phyloP scores from a whole-genome alignment of 176 grass and related monocot species.

The Rhynchospora pubera region DNA sequence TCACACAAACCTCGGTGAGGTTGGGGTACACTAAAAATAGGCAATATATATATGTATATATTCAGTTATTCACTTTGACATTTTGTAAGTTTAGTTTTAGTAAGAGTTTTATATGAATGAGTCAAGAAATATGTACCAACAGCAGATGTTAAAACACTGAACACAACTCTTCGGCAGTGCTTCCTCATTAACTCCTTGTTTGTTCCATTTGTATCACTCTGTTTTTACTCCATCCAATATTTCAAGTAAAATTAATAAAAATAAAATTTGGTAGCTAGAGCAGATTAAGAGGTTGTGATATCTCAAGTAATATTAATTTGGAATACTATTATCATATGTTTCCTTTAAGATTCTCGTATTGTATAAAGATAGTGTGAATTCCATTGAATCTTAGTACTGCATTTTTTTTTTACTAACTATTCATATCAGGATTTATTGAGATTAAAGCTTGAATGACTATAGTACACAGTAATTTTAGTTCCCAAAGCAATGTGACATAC shows the following conservation, averaged over 20 bases:
- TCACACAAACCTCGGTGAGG: too few relatives aligned
- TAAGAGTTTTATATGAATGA: neutral
- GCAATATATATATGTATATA: too few relatives aligned
- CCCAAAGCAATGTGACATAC: constrained; percentile 12
- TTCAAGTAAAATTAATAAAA: neutral
- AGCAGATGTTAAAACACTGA: constrained; percentile 67
- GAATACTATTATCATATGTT: neutral
- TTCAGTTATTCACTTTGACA: too few relatives aligned
- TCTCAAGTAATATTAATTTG: neutral
- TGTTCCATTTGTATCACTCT: constrained; percentile 26
- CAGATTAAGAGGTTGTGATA: neutral
- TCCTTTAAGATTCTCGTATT: neutral
- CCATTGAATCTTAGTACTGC: too few relatives aligned
- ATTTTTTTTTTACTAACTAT: too few relatives aligned
- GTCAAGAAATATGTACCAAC: constrained; percentile 36
- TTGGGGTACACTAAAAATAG: too few relatives aligned
- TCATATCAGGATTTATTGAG: too few relatives aligned
- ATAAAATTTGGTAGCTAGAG: neutral
- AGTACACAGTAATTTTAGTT: neutral
- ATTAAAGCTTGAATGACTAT: too few relatives aligned
- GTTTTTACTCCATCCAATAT: constrained; percentile 3
- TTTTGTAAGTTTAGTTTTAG: too few relatives aligned
- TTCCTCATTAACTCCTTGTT: constrained; percentile 61
- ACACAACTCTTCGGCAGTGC: constrained; percentile 64
- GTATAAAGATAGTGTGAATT: neutral